A percentile compares a stretch with the other conserved stretches of the same genome.
Evolutionary conservation across 1,139 yeast species (phyloP).

Genomic region (Suhomyces bolitotheri): DNA sequence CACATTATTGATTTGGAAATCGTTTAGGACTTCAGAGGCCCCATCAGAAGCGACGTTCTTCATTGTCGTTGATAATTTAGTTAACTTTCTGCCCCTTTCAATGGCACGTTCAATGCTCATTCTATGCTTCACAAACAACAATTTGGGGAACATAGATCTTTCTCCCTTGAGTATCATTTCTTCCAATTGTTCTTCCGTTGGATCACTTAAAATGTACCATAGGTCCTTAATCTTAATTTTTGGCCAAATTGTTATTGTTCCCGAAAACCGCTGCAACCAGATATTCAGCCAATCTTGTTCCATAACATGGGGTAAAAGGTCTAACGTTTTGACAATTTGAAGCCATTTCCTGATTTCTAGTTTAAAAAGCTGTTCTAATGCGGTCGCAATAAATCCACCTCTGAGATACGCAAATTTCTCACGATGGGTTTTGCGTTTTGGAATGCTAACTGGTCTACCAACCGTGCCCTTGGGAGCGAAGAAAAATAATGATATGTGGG

Average conservation of each 20-base stretch:
- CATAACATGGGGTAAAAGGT: conserved; percentile 64
- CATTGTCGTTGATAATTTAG: conserved; percentile 20
- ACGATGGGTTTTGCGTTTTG: conserved; percentile 47
- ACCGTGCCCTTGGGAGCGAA: conserved; percentile 81
- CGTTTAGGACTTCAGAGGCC: conserved; percentile 9
- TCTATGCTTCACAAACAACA: conserved; percentile 65
- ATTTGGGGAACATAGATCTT: conserved; percentile 63
- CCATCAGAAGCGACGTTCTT: conserved; percentile 11
- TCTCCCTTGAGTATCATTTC: conserved; percentile 66
- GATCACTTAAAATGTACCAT: conserved; percentile 67
- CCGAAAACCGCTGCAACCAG: conserved; percentile 73
- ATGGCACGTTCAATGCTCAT: conserved; percentile 64
- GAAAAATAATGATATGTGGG: conserved; percentile 74
- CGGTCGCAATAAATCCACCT: conserved; percentile 78
- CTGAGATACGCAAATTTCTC: conserved; percentile 51
- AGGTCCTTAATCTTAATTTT: conserved; percentile 60
- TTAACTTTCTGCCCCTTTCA: conserved; percentile 45
- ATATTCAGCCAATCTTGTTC: conserved; percentile 83
- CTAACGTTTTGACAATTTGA: conserved; percentile 62
- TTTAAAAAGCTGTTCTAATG: conserved; percentile 67
- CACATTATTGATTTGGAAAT: conserved; percentile 14
- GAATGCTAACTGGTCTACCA: conserved; percentile 68
- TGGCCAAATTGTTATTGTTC: conserved; percentile 79
- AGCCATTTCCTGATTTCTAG: conserved; percentile 77
- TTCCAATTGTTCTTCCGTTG: conserved; percentile 56